Conservation (phyloP, 352 stramenopile genomes). For the Pseudoperonospora humuli region DNA sequence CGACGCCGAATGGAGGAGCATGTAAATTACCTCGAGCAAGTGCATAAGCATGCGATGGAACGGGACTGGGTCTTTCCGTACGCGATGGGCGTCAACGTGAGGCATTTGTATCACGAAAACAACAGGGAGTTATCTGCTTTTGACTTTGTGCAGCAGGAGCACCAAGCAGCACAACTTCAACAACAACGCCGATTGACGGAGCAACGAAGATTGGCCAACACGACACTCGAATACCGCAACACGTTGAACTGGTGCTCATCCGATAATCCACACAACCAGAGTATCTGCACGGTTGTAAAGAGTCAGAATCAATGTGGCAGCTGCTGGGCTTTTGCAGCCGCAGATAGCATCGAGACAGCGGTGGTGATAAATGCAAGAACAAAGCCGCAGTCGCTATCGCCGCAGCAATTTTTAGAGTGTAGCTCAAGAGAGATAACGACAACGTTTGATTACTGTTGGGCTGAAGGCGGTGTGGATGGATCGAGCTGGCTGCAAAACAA, state of each 20-base stretch:
- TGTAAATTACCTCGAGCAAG: conserved; percentile 61
- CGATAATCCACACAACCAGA: conserved; percentile 53
- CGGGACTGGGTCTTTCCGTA: conserved; percentile 48
- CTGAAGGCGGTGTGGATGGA: conserved; percentile 31
- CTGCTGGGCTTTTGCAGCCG: conserved; percentile 76
- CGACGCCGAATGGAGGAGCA: conserved; percentile 47
- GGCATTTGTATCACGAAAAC: conserved; percentile 54
- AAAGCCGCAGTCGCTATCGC: conserved; percentile 47
- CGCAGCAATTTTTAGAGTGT: conserved; percentile 76
- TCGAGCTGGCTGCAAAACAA: conserved; percentile 47
- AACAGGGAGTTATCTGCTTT: conserved; percentile 26
- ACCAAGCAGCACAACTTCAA: conserved; percentile 32
- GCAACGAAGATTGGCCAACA: conserved; percentile 9
- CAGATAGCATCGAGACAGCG: conserved; percentile 70
- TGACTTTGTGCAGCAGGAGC: conserved; percentile 56
- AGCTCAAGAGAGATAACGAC: conserved; percentile 55
- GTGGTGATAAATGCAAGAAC: conserved; percentile 42
- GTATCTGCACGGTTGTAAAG: conserved; percentile 68
- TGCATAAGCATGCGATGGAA: conserved; percentile 36
- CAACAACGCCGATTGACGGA: conserved; percentile 13
- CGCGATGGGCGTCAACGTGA: conserved; percentile 53
- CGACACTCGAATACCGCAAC: conserved; percentile 21
- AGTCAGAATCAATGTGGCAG: conserved; percentile 76
- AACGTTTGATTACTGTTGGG: conserved; percentile 80
- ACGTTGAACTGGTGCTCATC: conserved; percentile 69